Base-by-base conservation (phyloP, 2,329 filamentous ascomycete species). In the Neocucurbitaria cava region DNA sequence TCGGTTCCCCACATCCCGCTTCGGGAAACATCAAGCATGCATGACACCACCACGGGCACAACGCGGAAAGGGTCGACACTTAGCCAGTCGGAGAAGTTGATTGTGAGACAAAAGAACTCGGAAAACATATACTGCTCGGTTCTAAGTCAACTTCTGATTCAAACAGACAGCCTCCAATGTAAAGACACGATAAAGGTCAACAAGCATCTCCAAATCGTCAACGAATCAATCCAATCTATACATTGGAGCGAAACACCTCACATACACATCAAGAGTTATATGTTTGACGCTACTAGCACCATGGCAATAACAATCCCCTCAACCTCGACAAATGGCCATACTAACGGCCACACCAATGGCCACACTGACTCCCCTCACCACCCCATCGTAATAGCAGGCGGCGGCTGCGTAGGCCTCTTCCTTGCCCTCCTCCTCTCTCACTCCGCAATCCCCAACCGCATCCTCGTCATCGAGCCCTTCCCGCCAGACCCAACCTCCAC, bases 361-460 rank as follows among this genome's bases (percentile, higher is more conserved):
- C 20, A 26, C 5, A 15, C 9, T 21, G n/a, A 11, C 26, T 3
- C 36, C 26, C 23, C 15, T 18, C 11, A 47, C 0, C 62, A 66
- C 6, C 70, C 69, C 8, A 64, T 79, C 18, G 58, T 78, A 8
- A 69, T 78, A 36, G 69, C 76, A 39, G 77, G 77, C 35, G 77
- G 75, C 7, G 77, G 76, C 20, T 76, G 74, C 42, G 73, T 77
- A 2, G 77, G 77, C 18, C 73, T 77, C 20, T 73, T 79, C 46
- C 72, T 77, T 38, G 75, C 75, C 3, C 68, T 78, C 24, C 71
- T 76, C 20, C 72, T 79, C 36, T 62, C 67, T 1, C 67, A 74
- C 51, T 69, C 71, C 2, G 52, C 64, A 6, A 69, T 77, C 11
- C 62, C 69, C 17, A 71, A 74, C 36, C 59, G 57, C 11, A 60